Evolutionary conservation across 768 basidiomycete genomes (phyloP).

Genomic region (Sporobolomyces pararoseus): DNA sequence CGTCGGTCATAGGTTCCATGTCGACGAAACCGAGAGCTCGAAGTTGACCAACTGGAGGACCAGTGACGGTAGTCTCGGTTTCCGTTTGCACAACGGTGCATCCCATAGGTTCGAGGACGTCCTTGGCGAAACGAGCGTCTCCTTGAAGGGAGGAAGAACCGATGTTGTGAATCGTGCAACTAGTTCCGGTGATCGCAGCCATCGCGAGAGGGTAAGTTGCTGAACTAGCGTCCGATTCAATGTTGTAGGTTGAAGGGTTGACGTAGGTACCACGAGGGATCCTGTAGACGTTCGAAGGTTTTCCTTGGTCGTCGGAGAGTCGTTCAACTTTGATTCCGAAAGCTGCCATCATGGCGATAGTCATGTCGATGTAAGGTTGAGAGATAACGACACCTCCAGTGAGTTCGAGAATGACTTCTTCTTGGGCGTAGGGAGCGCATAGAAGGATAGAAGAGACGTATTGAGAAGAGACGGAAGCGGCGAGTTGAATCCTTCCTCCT

Average conservation of each 20-base stretch:
- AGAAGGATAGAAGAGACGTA: constrained; percentile 96
- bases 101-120: constrained; percentile 91
- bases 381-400: constrained; percentile 94
- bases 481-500: constrained; percentile 76
- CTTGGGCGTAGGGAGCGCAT: constrained; percentile 84
- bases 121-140: constrained; percentile 92
- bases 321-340: constrained; percentile 79
- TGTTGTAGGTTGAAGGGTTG: constrained; percentile 76
- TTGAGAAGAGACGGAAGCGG: constrained; percentile 93
- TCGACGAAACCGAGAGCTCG: constrained; percentile 81
- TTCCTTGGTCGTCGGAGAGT: constrained; percentile 64
- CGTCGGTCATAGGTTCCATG: constrained; percentile 99
- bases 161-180: constrained; percentile 88
- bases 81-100: constrained; percentile 83
- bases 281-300: constrained; percentile 71
- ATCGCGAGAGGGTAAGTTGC: constrained; percentile 96
- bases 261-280: constrained; percentile 74
- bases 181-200: constrained; percentile 94
- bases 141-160: constrained; percentile 88
- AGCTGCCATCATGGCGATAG: constrained; percentile 91
- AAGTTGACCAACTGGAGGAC: constrained; percentile 75
- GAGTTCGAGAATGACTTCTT: constrained; percentile 81
- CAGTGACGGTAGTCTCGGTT: constrained; percentile 83
- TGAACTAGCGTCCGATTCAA: constrained; percentile 87
- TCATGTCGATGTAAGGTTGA: constrained; percentile 99